phyloP scores from a whole-genome alignment of 2,329 filamentous ascomycete genomes.

The Pseudonectria foliicola region DNA sequence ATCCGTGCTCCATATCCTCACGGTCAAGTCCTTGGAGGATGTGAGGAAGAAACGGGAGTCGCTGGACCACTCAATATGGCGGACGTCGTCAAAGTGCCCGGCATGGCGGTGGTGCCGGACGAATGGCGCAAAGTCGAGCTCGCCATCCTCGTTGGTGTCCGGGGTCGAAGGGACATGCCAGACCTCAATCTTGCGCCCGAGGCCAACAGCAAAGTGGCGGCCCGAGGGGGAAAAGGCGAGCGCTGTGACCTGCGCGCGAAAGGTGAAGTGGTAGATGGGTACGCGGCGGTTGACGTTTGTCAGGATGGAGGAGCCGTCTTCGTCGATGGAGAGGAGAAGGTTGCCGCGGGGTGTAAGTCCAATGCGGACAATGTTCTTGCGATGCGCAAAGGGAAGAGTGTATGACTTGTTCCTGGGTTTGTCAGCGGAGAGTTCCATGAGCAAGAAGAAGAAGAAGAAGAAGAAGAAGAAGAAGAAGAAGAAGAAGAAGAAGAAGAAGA shows the following conservation, averaged over 20 bases:
- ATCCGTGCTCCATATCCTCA: conserved; percentile 89
- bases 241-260: conserved; percentile 73
- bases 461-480: too few relatives aligned
- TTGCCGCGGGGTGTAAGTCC: conserved; percentile 87
- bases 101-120: conserved; percentile 78
- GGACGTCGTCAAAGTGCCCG: conserved; percentile 82
- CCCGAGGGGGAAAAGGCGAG: conserved; percentile 89
- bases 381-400: conserved; percentile 83
- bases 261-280: conserved; percentile 91
- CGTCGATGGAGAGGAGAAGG: conserved; percentile 85
- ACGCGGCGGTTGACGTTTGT: conserved; percentile 84
- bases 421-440: neutral
- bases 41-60: conserved; percentile 95
- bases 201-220: conserved; percentile 79
- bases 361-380: conserved; percentile 84
- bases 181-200: conserved; percentile 84
- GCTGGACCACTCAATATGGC: conserved; percentile 87
- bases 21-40: conserved; percentile 84
- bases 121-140: conserved; percentile 92
- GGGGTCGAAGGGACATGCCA: conserved; percentile 94
- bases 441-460: too few relatives aligned
- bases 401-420: conserved; percentile 69
- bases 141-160: conserved; percentile 68
- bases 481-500: too few relatives aligned
- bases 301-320: conserved; percentile 88